phyloP scores from a whole-genome alignment of 495 filamentous ascomycete genomes.

The Neurospora africana region DNA sequence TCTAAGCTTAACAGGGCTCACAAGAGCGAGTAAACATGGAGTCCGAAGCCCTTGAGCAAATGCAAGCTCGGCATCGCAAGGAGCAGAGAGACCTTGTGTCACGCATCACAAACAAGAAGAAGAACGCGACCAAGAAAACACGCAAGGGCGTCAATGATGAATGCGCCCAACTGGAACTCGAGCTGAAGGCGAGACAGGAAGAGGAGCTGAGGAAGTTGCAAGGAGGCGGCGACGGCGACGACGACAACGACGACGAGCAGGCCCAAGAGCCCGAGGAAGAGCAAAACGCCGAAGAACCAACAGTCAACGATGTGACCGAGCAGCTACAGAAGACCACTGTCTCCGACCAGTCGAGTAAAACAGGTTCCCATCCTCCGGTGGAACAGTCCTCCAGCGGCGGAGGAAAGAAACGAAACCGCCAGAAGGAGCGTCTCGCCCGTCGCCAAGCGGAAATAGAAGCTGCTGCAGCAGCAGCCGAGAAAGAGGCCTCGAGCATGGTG shows the following conservation, averaged over 20 bases:
- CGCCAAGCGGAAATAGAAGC: constrained; percentile 76
- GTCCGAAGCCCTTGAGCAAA: constrained; percentile 52
- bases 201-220: constrained; percentile 52
- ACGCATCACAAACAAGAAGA: constrained; percentile 87
- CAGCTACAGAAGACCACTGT: constrained; percentile 14
- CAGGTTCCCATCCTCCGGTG: background rate
- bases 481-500: constrained; percentile 64
- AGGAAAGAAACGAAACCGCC: constrained; percentile 71
- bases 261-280: background rate
- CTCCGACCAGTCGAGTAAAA: background rate
- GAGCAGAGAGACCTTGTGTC: constrained; percentile 79
- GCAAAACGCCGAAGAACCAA: background rate
- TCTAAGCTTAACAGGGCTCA: background rate
- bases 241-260: background rate
- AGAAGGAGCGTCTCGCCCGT: constrained; percentile 82
- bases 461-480: constrained; percentile 50
- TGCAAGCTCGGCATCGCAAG: constrained; percentile 72
- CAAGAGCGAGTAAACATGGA: constrained; percentile 11
- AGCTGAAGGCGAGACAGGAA: constrained; percentile 57
- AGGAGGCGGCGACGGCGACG: constrained; percentile 15
- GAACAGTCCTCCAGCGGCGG: constrained; percentile 7
- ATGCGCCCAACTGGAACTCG: constrained; percentile 60
- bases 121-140: constrained; percentile 90
- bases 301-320: constrained; percentile 6
- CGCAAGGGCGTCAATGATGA: constrained; percentile 80